Conservation (phyloP, 2,329 filamentous ascomycete genomes). For the Coniochaeta pulveracea region DNA sequence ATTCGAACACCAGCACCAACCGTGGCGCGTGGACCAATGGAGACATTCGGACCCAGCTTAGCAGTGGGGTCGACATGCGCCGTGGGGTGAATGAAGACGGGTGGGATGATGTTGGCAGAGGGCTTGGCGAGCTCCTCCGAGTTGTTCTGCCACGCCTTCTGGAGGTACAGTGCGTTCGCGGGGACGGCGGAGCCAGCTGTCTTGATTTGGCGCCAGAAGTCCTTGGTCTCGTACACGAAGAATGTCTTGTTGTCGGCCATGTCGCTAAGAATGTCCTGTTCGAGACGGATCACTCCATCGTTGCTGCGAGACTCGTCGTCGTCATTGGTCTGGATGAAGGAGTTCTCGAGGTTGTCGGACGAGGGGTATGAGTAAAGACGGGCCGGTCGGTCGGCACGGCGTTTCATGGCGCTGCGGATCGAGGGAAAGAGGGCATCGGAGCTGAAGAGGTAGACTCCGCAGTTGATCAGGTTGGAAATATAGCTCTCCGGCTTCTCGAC, state of each 20-base stretch:
- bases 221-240: slow-evolving; percentile 96
- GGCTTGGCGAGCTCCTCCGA: slow-evolving; percentile 74
- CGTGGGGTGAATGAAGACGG: slow-evolving; percentile 90
- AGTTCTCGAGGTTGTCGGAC: slow-evolving; percentile 78
- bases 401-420: slow-evolving; percentile 90
- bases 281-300: slow-evolving; percentile 82
- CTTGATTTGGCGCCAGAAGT: slow-evolving; percentile 99
- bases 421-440: slow-evolving; percentile 94
- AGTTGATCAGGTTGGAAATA: slow-evolving; percentile 98
- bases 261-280: slow-evolving; percentile 94
- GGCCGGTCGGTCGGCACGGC: slow-evolving; percentile 71
- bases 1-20: slow-evolving; percentile 82
- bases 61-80: slow-evolving; percentile 87
- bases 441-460: slow-evolving; percentile 94
- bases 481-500: slow-evolving; percentile 98
- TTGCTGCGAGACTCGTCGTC: slow-evolving; percentile 61
- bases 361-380: slow-evolving; percentile 92
- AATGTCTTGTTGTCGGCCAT: slow-evolving; percentile 96
- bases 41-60: slow-evolving; percentile 94
- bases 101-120: slow-evolving; percentile 78
- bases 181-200: slow-evolving; percentile 94
- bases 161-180: slow-evolving; percentile 91
- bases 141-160: slow-evolving; percentile 78
- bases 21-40: slow-evolving; percentile 77
- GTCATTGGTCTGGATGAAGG: slow-evolving; percentile 31